Base-by-base conservation (phyloP, 306 rosid species). In the Oxytropis ochrocephala region DNA sequence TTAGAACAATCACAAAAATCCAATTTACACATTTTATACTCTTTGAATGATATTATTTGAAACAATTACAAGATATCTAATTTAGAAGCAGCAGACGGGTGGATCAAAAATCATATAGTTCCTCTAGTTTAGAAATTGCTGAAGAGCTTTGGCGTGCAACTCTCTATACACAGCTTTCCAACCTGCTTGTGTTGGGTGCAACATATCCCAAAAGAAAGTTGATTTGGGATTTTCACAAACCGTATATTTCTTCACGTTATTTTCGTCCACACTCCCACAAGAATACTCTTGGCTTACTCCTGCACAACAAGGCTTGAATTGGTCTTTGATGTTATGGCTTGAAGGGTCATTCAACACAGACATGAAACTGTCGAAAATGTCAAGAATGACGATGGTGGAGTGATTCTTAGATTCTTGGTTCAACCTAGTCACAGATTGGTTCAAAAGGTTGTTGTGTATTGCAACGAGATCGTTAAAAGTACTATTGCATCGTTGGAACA, bases 151-250 rank as follows among this genome's bases (percentile, higher is more conserved):
- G 6, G 12, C 16, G 33, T 42, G 9, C 46, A 79, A 33, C 47
- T 73, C 56, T 4, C 24, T 35, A 72, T 73, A 86, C 10, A 91
- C 89, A 57, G 89, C 92, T 8, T 44, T 47, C 97, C 97, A 91
- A 2, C 97, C 96, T 14, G 84, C 80, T 44, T 91, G 90, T 8
- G 96, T 76, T 1, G 97, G 97, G 41, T 88, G 97, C 50, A 70
- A 76, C 5, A 6, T 0, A 81, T 91, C 97, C 97, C 89, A 91
- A 52, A 88, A 91, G 86, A 91, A 91, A 33, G 87, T 9, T 1
- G 86, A 61, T 36, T 67, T 13, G 0, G 95, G 92, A 52, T 78
- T 12, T 0, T 83, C 81, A 60, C 97, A 88, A 35, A 88, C 61
- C 7, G 17, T 74, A 27, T 83, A 91, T 67, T 83, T 85, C 79